Base-by-base conservation (phyloP, 306 rosid genomes). In the Fragaria vesca region DNA sequence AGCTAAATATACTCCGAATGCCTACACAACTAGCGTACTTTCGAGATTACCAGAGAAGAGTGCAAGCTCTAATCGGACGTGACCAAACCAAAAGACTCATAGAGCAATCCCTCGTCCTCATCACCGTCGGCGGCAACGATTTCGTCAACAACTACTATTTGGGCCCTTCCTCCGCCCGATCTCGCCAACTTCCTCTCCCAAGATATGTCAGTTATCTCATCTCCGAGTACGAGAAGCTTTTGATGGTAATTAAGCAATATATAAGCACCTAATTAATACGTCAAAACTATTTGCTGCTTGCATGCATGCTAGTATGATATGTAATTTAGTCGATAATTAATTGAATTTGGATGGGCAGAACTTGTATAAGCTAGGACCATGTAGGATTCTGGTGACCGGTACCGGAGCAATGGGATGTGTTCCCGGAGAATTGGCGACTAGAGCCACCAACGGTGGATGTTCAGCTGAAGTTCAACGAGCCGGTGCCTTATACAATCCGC, bases 341-440 rank as follows among this genome's bases (percentile, higher is more conserved):
- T 36, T 69, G 17, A 4, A 68, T 28, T 38, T 74, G 6, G 63
- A 12, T 7, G 8, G 47, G 74, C 84, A 90, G 94, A 82, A 78
- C 55, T 80, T 93, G 20, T 84, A 90, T 65, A 81, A 73, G 18
- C 74, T 86, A 4, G 97, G 94, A 74, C 94, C 88, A 3, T 68
- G 93, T 1, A 83, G 96, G 81, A 94, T 91, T 20, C 36, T 91
- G 28, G 97, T 93, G 80, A 89, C 96, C 1, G 96, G 97, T 0
- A 91, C 91, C 0, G 91, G 97, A 76, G 94, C 93, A 60, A 16
- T 93, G 66, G 98, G 97, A 4, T 88, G 97, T 47, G 97, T 77
- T 67, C 97, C 94, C 0, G 97, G 96, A 4, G 98, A 93, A 71
- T 60, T 89, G 71, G 98, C 93, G 13, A 69, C 34, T 88, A 83